These are phyloP conservation scores for Cytospora chrysosperma DNA, from an alignment of 2,329 filamentous ascomycete species.

Conservation along the genomic window DNA sequence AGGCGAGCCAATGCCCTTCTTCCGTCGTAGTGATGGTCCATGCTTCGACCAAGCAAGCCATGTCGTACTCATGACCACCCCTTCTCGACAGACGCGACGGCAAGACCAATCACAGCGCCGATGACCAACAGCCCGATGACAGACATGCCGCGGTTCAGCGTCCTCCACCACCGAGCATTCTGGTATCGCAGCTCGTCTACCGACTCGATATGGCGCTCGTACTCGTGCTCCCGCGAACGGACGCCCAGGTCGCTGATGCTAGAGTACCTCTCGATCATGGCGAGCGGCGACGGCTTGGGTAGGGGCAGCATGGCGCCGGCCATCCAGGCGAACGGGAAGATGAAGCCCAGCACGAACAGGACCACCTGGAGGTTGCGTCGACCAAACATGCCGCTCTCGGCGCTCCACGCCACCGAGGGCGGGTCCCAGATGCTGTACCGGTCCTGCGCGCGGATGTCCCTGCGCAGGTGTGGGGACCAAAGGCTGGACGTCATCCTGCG, in stretches of 20 bases:
- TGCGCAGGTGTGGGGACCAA: conserved; percentile 72
- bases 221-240: conserved; percentile 32
- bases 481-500: conserved; percentile 58
- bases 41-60: background rate
- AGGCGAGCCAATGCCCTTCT: background rate
- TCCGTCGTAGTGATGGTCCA: background rate
- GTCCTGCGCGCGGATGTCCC: conserved; percentile 56
- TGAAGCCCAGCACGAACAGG: conserved; percentile 73
- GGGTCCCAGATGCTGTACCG: conserved; percentile 69
- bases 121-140: conserved; percentile 55
- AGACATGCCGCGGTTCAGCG: conserved; percentile 58
- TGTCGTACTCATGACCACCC: conserved; percentile 33
- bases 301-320: conserved; percentile 73
- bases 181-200: conserved; percentile 47
- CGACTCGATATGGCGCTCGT: conserved; percentile 35
- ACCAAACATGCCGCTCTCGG: conserved; percentile 60
- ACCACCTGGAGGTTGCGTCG: conserved; percentile 72
- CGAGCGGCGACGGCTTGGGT: conserved; percentile 54
- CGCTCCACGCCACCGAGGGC: conserved; percentile 65
- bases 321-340: conserved; percentile 81
- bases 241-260: conserved; percentile 42
- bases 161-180: conserved; percentile 60
- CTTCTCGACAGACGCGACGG: conserved; percentile 51
- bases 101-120: conserved; percentile 51
- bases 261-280: conserved; percentile 49